phyloP scores from a whole-genome alignment of 1,284 basidiomycete genomes.

The Puccinia coronata region DNA sequence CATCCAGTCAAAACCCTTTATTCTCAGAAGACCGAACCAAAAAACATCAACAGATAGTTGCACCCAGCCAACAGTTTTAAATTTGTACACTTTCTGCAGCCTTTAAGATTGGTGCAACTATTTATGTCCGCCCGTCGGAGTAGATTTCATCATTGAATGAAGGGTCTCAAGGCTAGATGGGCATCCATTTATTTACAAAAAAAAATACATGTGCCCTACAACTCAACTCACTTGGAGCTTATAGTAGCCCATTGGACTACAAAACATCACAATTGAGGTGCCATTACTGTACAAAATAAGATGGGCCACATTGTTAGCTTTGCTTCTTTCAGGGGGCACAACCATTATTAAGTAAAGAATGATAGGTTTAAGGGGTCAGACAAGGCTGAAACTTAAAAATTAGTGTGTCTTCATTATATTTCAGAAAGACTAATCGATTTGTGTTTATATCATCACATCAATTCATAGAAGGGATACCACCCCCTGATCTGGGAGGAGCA shows the following conservation, averaged over 20 bases:
- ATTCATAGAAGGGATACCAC: no score
- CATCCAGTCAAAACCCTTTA: no score
- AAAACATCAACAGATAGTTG: conserved; percentile 4
- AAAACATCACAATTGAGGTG: no score
- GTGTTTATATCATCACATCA: neutral
- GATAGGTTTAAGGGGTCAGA: neutral
- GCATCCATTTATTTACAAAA: neutral
- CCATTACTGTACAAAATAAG: neutral
- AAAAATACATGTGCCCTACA: neutral
- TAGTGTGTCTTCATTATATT: neutral
- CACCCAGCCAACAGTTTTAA: conserved; percentile 17
- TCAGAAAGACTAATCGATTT: conserved; percentile 25
- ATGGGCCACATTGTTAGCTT: neutral
- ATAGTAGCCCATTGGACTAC: no score
- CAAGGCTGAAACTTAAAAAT: conserved; percentile 27
- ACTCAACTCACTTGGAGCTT: neutral
- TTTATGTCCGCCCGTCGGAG: conserved; percentile 14
- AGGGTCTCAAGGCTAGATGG: neutral
- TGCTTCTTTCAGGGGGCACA: neutral
- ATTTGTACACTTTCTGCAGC: conserved; percentile 1
- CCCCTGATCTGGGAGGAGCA: no score
- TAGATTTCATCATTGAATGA: neutral
- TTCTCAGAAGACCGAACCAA: conserved; percentile 17
- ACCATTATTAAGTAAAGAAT: neutral
- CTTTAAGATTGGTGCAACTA: conserved; percentile 5